Evolutionary conservation across 2,329 filamentous ascomycete genomes (phyloP), one percentile per base, ranked within the genome.

Genomic region (Dactylellina haptotyla): DNA sequence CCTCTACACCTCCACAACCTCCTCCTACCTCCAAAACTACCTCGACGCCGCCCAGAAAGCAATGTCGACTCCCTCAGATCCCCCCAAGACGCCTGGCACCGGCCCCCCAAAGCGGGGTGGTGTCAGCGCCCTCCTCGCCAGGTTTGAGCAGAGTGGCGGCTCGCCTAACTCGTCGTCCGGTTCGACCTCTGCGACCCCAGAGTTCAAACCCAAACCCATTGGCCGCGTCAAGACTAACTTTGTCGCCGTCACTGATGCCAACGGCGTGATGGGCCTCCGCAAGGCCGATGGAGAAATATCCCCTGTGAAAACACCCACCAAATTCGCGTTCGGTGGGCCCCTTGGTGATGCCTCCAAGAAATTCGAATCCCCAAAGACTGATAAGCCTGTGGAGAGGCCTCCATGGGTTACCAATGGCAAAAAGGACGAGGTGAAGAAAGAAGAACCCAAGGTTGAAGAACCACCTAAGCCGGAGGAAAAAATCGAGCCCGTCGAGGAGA

Each of bases 141-240:
- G 77, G 70, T 78, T 78, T 41, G 77, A 78, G 48, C 70, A 74
- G 65, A 72, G 76, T 51, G 75, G 66, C 12, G 39, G 37, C 23
- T 70, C 75, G 41, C 65, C 76, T n/a, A 56, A 43, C 26, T 37
- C 46, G 34, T 20, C 41, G 18, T 26, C 57, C n/a, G 51, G 51
- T 16, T 61, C 63, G 41, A 62, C 75, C 10, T 46, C 64, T 16
- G 46, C 62, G 26, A 72, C 67, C 48, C 76, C 75, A n/a, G 76
- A 77, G 39, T 77, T 77, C 58, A 73, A 66, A 4, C 76, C 77
- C 6, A 78, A 72, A 39, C 76, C 76, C 12, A 69, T 76, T 26
- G 62, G 70, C 37, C 67, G 64, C 39, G 74, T 78, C 23, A 76
- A 74, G 51, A 77, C 77, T 20, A 76, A 77, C 12, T 78, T 78